Evolutionary conservation across 2,329 filamentous ascomycete species (phyloP).

Genomic region (Hymenotorrendiella dingleyae): DNA sequence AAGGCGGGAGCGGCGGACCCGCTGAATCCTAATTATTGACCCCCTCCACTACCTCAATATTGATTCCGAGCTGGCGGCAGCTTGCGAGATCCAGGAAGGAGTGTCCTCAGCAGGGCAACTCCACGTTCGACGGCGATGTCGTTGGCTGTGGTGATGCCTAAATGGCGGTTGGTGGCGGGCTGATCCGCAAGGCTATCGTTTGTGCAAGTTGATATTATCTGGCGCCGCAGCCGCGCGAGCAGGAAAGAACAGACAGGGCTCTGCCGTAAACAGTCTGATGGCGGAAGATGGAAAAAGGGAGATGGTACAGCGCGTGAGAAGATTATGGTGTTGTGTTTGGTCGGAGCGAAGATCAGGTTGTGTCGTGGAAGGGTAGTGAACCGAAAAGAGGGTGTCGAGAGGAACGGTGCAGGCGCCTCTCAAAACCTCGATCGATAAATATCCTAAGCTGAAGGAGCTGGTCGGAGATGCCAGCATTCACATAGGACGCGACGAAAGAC

Average conservation of each 20-base stretch:
- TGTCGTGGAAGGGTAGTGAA: conserved; percentile 9
- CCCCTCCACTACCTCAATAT: conserved; percentile 45
- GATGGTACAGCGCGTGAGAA: neutral
- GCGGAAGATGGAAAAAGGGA: conserved; percentile 1
- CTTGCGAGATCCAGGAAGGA: conserved; percentile 27
- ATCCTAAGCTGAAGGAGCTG: conserved; percentile 14
- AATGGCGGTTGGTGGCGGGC: conserved; percentile 3
- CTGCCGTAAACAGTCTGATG: no score
- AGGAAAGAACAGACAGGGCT: no score
- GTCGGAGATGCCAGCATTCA: conserved; percentile 18
- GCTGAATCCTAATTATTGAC: conserved; percentile 34
- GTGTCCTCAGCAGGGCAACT: conserved; percentile 32
- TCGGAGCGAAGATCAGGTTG: conserved; percentile 3
- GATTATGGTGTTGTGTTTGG: neutral
- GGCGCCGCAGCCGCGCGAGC: no score
- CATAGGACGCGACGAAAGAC: conserved; percentile 5
- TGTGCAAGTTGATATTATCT: no score
- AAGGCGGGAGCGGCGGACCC: conserved; percentile 52
- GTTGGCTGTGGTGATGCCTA: conserved; percentile 10
- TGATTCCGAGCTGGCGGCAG: conserved; percentile 23
- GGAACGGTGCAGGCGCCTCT: conserved; percentile 33
- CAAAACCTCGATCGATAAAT: conserved; percentile 20
- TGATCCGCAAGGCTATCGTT: conserved; percentile 4
- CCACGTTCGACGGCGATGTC: conserved; percentile 14
- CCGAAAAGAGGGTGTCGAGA: conserved; percentile 27